Evolutionary conservation across 78 protist genomes (phyloP).

Genomic region (Dictyostelium firmibasis): DNA sequence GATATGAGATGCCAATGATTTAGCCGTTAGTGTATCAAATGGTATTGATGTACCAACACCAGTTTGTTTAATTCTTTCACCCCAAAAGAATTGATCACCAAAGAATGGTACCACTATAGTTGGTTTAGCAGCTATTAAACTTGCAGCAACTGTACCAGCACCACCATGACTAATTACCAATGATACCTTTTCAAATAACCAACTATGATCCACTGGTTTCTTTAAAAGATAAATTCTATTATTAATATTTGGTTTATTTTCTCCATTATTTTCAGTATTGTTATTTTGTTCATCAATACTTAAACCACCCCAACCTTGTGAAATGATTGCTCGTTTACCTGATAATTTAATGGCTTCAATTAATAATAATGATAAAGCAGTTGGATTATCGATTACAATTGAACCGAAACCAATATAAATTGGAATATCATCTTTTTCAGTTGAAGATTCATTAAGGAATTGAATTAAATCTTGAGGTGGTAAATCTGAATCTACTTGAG

Average conservation of each 20-base stretch:
- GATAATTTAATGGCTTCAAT: conserved; percentile 49
- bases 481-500: background rate
- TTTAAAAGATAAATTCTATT: conserved; percentile 15
- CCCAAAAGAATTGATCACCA: conserved; percentile 90
- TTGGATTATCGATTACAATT: conserved; percentile 77
- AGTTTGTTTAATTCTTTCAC: conserved; percentile 28
- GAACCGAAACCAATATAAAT: conserved; percentile 83
- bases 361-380: conserved; percentile 30
- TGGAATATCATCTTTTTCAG: conserved; percentile 21
- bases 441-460: background rate
- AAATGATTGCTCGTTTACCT: conserved; percentile 54
- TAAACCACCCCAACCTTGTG: conserved; percentile 75
- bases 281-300: background rate
- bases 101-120: conserved; percentile 85
- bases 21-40: background rate
- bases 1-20: background rate
- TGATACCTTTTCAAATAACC: conserved; percentile 80
- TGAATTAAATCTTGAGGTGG: conserved; percentile 7
- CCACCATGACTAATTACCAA: conserved; percentile 90
- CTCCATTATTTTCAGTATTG: background rate
- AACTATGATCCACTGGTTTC: conserved; percentile 71
- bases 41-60: conserved; percentile 60
- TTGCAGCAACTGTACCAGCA: conserved; percentile 90
- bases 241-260: background rate
- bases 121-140: conserved; percentile 76